These are phyloP conservation scores for Wickerhamiella kurtzmanii DNA, from an alignment of 805 yeast species.

Conservation along the genomic window DNA sequence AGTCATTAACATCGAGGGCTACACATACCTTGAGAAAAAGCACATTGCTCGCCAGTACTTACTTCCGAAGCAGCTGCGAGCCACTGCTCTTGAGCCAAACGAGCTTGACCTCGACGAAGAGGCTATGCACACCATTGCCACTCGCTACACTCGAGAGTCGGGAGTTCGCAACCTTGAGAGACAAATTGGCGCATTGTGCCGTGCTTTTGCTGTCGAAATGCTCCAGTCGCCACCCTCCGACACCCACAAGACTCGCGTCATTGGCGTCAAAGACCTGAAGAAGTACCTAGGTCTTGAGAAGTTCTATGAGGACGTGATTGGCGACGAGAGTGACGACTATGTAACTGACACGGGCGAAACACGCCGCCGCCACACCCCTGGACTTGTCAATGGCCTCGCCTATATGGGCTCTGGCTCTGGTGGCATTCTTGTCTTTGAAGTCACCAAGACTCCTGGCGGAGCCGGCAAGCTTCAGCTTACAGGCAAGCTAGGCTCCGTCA, in stretches of 20 bases:
- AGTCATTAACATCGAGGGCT: conserved; percentile 63
- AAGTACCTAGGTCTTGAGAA: conserved; percentile 58
- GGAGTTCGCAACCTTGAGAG: conserved; percentile 78
- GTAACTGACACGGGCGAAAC: conserved; percentile 21
- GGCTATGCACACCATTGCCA: conserved; percentile 48
- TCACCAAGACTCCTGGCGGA: conserved; percentile 45
- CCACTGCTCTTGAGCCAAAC: conserved; percentile 45
- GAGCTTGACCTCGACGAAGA: conserved; percentile 37
- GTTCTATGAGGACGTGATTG: conserved; percentile 29
- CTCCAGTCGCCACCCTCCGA: conserved; percentile 15
- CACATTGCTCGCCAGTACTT: conserved; percentile 56
- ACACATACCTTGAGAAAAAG: conserved; percentile 63
- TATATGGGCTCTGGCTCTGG: conserved; percentile 83
- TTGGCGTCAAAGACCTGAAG: conserved; percentile 38
- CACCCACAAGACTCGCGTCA: conserved; percentile 6
- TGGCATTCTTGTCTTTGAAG: conserved; percentile 64
- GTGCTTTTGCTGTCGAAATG: conserved; percentile 57
- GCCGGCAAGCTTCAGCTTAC: conserved; percentile 45
- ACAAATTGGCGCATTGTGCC: conserved; percentile 57
- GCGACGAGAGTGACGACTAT: conserved; percentile 32
- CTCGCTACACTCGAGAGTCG: conserved; percentile 66
- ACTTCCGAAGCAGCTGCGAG: conserved; percentile 58
- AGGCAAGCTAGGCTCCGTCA: conserved; percentile 70
- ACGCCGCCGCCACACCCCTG: conserved; percentile 37
- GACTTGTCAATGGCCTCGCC: conserved; percentile 78